These are phyloP conservation scores for Agaricales sp. DNA, from an alignment of 1,284 basidiomycete genomes.

Conservation along the genomic window DNA sequence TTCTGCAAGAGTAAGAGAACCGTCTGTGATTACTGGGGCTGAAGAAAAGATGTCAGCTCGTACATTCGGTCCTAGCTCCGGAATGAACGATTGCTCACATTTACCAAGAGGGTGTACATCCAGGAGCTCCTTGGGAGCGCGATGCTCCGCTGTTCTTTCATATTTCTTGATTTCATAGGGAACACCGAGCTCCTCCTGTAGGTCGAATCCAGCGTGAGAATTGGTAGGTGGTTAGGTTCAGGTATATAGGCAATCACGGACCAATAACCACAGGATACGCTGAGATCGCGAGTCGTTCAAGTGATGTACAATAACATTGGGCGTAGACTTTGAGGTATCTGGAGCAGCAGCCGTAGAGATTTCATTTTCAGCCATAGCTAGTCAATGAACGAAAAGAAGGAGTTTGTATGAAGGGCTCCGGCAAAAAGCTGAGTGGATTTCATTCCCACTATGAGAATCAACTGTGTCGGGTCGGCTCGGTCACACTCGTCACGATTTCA, in stretches of 20 bases:
- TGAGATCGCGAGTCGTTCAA: neutral
- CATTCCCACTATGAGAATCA: too few species aligned
- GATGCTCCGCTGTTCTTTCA: neutral
- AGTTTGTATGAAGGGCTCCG: too few species aligned
- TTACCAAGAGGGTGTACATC: neutral
- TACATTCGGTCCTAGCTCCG: neutral
- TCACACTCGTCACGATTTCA: too few species aligned
- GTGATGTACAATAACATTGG: neutral
- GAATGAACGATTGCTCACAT: neutral
- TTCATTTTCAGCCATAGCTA: too few species aligned
- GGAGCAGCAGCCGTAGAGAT: too few species aligned
- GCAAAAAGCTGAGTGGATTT: too few species aligned
- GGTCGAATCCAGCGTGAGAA: too few species aligned
- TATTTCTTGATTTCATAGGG: neutral
- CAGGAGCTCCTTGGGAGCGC: neutral
- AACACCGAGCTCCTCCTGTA: neutral
- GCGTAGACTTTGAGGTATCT: neutral
- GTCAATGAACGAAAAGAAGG: too few species aligned
- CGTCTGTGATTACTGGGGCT: neutral
- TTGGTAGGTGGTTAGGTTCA: too few species aligned
- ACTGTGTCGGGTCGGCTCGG: too few species aligned
- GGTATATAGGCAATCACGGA: too few species aligned
- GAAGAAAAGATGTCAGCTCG: neutral
- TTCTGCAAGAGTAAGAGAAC: neutral
- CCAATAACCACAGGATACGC: neutral